These are phyloP conservation scores for Pythium graminicola DNA, from an alignment of 352 stramenopile species.

Conservation along the genomic window DNA sequence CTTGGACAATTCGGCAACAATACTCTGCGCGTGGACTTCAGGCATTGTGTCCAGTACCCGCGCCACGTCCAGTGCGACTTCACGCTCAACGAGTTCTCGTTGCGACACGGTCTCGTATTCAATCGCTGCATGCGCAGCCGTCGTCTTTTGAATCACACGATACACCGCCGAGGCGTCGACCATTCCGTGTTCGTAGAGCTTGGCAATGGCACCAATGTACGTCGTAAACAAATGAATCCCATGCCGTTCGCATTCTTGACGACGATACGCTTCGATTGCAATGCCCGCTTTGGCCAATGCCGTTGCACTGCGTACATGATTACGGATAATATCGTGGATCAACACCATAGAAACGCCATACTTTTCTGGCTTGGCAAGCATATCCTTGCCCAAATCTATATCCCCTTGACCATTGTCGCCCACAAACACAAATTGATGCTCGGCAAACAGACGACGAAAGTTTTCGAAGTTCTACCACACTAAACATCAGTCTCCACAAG, in stretches of 20 bases:
- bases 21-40: constrained; percentile 40
- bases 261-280: constrained; percentile 37
- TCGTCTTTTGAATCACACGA: constrained; percentile 57
- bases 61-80: constrained; percentile 57
- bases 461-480: constrained; percentile 58
- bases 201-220: constrained; percentile 69
- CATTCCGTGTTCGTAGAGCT: constrained; percentile 44
- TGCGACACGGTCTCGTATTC: constrained; percentile 55
- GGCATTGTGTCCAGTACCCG: constrained; percentile 49
- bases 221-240: constrained; percentile 69
- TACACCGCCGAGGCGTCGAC: constrained; percentile 45
- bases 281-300: constrained; percentile 13
- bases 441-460: constrained; percentile 63
- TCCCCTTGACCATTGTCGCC: constrained; percentile 78
- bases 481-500: neutral
- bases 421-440: constrained; percentile 74
- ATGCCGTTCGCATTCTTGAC: constrained; percentile 51
- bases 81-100: constrained; percentile 41
- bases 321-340: constrained; percentile 80
- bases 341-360: constrained; percentile 57
- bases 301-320: constrained; percentile 28
- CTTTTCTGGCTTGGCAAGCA: constrained; percentile 42
- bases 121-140: constrained; percentile 45
- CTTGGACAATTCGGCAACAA: constrained; percentile 43
- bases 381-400: constrained; percentile 69